phyloP scores from a whole-genome alignment of 2,329 filamentous ascomycete genomes.

The Neofusicoccum sp. region DNA sequence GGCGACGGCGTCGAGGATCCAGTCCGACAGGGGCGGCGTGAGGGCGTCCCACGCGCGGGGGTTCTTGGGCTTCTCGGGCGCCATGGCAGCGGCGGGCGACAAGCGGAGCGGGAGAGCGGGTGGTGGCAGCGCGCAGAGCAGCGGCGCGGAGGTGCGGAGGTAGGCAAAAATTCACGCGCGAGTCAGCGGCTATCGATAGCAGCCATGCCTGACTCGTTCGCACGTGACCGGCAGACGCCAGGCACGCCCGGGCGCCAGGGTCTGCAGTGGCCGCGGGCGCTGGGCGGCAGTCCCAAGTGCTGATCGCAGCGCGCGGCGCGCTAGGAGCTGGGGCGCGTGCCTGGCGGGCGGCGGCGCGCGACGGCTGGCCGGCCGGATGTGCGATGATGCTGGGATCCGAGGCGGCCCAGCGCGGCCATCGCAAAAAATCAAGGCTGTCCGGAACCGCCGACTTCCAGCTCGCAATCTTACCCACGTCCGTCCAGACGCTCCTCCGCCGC shows the following conservation, averaged over 20 bases:
- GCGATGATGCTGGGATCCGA: conserved; percentile 14
- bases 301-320: not conserved
- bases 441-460: conserved; percentile 16
- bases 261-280: too few relatives aligned
- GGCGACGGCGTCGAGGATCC: conserved; percentile 81
- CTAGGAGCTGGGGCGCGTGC: not conserved
- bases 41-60: conserved; percentile 65
- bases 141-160: too few relatives aligned
- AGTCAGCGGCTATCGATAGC: conserved; percentile 16
- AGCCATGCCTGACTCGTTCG: not conserved
- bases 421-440: conserved; percentile 16
- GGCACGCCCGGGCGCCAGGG: not conserved
- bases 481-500: not conserved
- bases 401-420: not conserved
- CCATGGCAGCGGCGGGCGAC: conserved; percentile 29
- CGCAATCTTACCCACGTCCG: conserved; percentile 9
- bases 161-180: conserved; percentile 17
- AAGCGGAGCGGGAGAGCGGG: not conserved
- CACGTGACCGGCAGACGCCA: not conserved
- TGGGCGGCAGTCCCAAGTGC: not conserved
- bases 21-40: conserved; percentile 73
- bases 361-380: conserved; percentile 12
- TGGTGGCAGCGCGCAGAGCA: not conserved
- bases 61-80: conserved; percentile 35
- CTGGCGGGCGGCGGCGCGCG: not conserved